Evolutionary conservation across 129 eudicot species (phyloP).

Genomic region (Tanacetum coccineum): DNA sequence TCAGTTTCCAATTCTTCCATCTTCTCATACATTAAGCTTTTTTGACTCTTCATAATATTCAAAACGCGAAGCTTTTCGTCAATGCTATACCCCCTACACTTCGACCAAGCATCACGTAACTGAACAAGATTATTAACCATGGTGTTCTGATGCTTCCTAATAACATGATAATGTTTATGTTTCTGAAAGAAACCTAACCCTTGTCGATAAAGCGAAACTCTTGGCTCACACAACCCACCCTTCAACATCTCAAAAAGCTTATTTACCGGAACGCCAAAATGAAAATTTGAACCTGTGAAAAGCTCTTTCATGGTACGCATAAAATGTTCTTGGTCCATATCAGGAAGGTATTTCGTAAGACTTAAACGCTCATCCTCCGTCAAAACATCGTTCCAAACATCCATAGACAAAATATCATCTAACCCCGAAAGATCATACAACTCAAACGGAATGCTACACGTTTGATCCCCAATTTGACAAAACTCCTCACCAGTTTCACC

Average conservation of each 20-base stretch:
- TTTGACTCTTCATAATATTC: conserved; percentile 76
- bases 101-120: conserved; percentile 81
- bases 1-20: conserved; percentile 67
- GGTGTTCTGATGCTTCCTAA: conserved; percentile 73
- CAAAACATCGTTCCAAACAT: conserved; percentile 93
- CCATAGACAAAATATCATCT: conserved; percentile 70
- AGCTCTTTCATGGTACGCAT: conserved; percentile 83
- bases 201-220: conserved; percentile 84
- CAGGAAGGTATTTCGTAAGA: conserved; percentile 83
- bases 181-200: conserved; percentile 70
- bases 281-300: conserved; percentile 71
- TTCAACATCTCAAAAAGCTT: conserved; percentile 78
- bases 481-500: conserved; percentile 88
- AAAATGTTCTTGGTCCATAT: conserved; percentile 88
- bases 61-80: conserved; percentile 94
- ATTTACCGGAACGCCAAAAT: conserved; percentile 74
- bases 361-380: conserved; percentile 77
- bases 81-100: conserved; percentile 83
- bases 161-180: conserved; percentile 59
- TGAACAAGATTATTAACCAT: conserved; percentile 67
- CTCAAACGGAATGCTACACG: conserved; percentile 84
- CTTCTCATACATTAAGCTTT: conserved; percentile 81
- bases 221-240: conserved; percentile 93
- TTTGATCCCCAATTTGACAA: conserved; percentile 87
- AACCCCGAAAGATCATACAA: conserved; percentile 81